These are phyloP conservation scores for Sugiyamaella pinicola DNA, from an alignment of 1,139 yeast genomes.

Conservation along the genomic window DNA sequence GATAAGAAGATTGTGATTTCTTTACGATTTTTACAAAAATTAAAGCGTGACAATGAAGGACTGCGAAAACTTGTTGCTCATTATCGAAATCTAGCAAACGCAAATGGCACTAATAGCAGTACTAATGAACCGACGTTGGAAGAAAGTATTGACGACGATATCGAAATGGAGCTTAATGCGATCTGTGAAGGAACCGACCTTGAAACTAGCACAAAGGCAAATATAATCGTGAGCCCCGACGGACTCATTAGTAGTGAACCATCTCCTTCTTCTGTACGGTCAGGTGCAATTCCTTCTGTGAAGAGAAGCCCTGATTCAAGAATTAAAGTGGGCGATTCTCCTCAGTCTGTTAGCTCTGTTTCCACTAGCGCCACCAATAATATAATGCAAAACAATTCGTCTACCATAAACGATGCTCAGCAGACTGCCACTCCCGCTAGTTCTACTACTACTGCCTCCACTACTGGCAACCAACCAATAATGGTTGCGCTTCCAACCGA, in stretches of 20 bases:
- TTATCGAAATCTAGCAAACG: constrained; percentile 1
- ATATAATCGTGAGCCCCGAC: background rate
- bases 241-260: constrained; percentile 2
- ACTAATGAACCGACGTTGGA: constrained; percentile 6
- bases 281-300: background rate
- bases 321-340: constrained; percentile 1
- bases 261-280: constrained; percentile 6
- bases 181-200: constrained; percentile 3
- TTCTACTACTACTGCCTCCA: background rate
- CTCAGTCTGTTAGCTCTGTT: background rate
- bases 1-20: constrained; percentile 79
- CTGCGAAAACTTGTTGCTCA: constrained; percentile 11
- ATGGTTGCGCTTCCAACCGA: constrained; percentile 15
- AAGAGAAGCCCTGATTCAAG: constrained; percentile 5
- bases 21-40: constrained; percentile 65
- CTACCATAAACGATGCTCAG: no score
- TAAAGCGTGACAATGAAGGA: constrained; percentile 58
- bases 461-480: background rate
- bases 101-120: background rate
- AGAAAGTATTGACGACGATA: constrained; percentile 6
- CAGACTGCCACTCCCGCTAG: no score
- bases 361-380: background rate
- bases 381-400: no score
- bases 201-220: background rate
- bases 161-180: constrained; percentile 16